Base-by-base conservation (phyloP, 2,329 filamentous ascomycete species). In the Purpureocillium takamizusanense region DNA sequence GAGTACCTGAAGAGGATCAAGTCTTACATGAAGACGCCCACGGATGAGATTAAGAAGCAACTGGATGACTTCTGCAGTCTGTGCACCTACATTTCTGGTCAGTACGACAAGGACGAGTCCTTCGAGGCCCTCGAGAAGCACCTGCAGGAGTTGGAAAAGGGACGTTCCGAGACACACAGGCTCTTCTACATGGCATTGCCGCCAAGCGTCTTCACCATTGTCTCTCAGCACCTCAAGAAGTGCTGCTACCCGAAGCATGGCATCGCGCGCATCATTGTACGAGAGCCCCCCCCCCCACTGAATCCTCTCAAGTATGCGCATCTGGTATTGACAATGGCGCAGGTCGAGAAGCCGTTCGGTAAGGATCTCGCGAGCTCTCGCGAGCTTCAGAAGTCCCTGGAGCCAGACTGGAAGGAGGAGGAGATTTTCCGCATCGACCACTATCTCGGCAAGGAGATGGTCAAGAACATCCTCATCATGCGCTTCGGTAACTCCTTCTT, bases 381-480 rank as follows among this genome's bases (percentile, higher is more conserved):
- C 43, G 87, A 95, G 65, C 78, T 98, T 44, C 90, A 97, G 61
- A 88, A 86, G 63, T 94, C 92, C 7, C 78, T 98, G 46, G 86
- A 90, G 59, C 92, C 92, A 32, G 88, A 98, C 69, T 98, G 92
- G 94, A 92, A 86, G 58, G 94, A 98, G 67, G 90, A 97, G 38
- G 92, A 98, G 69, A 82, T 98, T 51, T 98, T 94, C 81, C 88
- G 92, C 59, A 98, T 98, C 56, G 92, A 98, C 63, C 92, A 98
- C 70, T 98, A 98, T 66, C 79, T 98, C 35, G 94, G 94, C 55
- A 98, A 98, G 76, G 92, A 98, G 69, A 98, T 98, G 92, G 92
- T 98, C 56, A 98, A 98, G 81, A 98, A 98, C 69, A 94, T 98
- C 51, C 76, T 98, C 50, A 95, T 98, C 52, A 78, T 98, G 50